A percentile compares a stretch with the other conserved stretches of the same genome.
phyloP scores from a whole-genome alignment of 1,284 basidiomycete genomes.

The Inonotus hispidus region DNA sequence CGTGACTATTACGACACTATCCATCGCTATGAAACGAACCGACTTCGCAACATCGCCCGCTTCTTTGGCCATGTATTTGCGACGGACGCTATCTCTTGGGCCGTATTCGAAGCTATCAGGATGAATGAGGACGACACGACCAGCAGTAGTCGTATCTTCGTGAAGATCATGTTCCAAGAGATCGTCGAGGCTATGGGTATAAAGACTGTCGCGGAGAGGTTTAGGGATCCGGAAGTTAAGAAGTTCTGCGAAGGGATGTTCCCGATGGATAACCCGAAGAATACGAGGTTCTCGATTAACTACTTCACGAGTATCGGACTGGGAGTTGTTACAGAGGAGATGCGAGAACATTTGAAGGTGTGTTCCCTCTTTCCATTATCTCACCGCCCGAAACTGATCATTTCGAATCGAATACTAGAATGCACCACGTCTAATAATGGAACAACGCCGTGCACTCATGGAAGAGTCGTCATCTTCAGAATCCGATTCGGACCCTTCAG shows the following conservation, averaged over 20 bases:
- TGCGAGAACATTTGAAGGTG: constrained; percentile 93
- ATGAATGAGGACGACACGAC: constrained; percentile 99
- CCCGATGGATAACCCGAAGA: constrained; percentile 93
- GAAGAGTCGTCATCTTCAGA: constrained; percentile 61
- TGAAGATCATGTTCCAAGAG: constrained; percentile 95
- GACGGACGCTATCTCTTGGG: constrained; percentile 88
- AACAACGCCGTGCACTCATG: constrained; percentile 82
- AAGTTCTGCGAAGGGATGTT: constrained; percentile 81
- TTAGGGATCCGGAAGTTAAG: constrained; percentile 81
- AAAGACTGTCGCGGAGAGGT: constrained; percentile 76
- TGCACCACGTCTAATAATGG: constrained; percentile 86
- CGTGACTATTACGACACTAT: constrained; percentile 92
- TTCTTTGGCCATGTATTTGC: constrained; percentile 92
- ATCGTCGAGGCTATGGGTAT: constrained; percentile 92
- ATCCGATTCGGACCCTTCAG: constrained; percentile 35
- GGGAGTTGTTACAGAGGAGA: constrained; percentile 89
- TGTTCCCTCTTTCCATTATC: constrained; percentile 24
- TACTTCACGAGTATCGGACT: constrained; percentile 94
- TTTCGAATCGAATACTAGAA: constrained; percentile 45
- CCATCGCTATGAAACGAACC: constrained; percentile 98
- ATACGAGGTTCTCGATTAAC: constrained; percentile 97
- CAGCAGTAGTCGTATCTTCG: constrained; percentile 91
- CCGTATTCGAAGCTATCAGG: constrained; percentile 77
- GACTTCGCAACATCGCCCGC: constrained; percentile 92
- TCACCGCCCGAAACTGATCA: constrained; percentile 1